Conservation (phyloP, 2,329 filamentous ascomycete species). For the Leptodontidium sp. region DNA sequence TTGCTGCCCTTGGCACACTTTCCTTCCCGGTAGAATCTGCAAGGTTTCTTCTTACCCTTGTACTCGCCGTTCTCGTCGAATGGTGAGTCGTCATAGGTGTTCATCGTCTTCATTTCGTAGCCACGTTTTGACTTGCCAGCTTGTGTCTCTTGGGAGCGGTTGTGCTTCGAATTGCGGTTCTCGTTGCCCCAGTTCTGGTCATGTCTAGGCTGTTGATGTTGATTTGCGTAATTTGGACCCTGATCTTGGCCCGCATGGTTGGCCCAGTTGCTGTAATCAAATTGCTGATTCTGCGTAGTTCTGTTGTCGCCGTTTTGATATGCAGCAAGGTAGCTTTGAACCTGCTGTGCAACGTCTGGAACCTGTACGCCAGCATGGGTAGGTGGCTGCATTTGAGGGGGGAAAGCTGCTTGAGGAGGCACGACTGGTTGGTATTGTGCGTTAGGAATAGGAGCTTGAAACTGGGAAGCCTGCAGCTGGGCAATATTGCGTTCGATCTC, state of each 20-base stretch:
- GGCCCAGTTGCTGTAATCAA: constrained; percentile 39
- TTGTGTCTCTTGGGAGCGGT: constrained; percentile 12
- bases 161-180: constrained; percentile 24
- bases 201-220: constrained; percentile 34
- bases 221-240: constrained; percentile 28
- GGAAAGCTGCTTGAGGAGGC: constrained; percentile 30
- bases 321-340: constrained; percentile 40
- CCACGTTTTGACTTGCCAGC: constrained; percentile 29
- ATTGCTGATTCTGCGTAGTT: constrained; percentile 25
- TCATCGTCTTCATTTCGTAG: constrained; percentile 28
- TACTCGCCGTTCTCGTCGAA: constrained; percentile 50
- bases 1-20: constrained; percentile 77
- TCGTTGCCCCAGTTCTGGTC: constrained; percentile 36
- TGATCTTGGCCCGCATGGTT: constrained; percentile 30
- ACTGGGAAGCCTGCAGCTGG: constrained; percentile 38
- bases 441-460: constrained; percentile 40
- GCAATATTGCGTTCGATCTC: constrained; percentile 49
- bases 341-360: constrained; percentile 40
- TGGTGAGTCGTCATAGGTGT: constrained; percentile 29
- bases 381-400: constrained; percentile 29
- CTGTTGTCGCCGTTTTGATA: constrained; percentile 36
- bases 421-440: constrained; percentile 37
- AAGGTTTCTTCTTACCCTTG: constrained; percentile 69
- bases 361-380: constrained; percentile 11
- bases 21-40: constrained; percentile 74